Percentiles rank a stretch among this genome's conserved stretches.
Evolutionary conservation across 768 basidiomycete genomes (phyloP).

Genomic region (Collybiopsis luxurians): DNA sequence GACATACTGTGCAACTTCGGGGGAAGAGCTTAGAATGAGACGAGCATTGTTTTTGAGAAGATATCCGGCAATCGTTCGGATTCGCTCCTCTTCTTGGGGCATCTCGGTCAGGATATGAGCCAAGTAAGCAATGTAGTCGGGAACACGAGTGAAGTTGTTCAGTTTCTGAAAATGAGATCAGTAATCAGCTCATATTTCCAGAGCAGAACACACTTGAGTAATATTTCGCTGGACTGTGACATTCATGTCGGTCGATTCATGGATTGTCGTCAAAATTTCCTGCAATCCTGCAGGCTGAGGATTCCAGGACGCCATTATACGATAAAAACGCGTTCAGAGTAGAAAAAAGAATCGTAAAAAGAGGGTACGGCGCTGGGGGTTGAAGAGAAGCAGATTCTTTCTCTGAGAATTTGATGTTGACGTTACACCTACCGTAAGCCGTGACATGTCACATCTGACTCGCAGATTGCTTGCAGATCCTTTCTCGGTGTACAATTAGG

Average conservation of each 20-base stretch:
- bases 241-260: slow-evolving; percentile 81
- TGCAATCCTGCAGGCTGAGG: slow-evolving; percentile 85
- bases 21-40: slow-evolving; percentile 65
- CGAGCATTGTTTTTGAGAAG: slow-evolving; percentile 94
- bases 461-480: too few relatives aligned
- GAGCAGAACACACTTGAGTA: slow-evolving; percentile 61
- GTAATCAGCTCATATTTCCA: slow-evolving; percentile 18
- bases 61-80: slow-evolving; percentile 94
- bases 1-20: slow-evolving; percentile 68
- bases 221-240: slow-evolving; percentile 76
- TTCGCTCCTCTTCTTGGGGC: slow-evolving; percentile 84
- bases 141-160: slow-evolving; percentile 80
- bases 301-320: slow-evolving; percentile 71
- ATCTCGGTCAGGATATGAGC: slow-evolving; percentile 85
- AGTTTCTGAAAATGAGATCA: slow-evolving; percentile 59
- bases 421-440: neutral
- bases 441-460: neutral
- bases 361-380: slow-evolving; percentile 20
- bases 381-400: slow-evolving; percentile 11
- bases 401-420: neutral
- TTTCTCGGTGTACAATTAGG: neutral
- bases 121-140: slow-evolving; percentile 95
- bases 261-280: slow-evolving; percentile 90
- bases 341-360: slow-evolving; percentile 20
- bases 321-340: slow-evolving; percentile 35